phyloP scores from a whole-genome alignment of 345 rosid species.

The Moricandia arvensis region DNA sequence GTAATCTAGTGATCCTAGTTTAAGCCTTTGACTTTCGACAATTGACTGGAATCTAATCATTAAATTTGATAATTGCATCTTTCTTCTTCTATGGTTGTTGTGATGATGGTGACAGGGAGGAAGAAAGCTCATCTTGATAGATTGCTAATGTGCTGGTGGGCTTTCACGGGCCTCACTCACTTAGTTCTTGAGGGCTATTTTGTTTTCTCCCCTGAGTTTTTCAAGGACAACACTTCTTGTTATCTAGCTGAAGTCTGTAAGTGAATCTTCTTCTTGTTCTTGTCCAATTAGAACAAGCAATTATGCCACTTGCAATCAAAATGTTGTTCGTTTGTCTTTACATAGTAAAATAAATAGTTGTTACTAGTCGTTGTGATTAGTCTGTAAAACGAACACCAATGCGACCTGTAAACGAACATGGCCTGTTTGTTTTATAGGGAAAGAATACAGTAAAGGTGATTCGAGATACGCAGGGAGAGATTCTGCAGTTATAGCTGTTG shows the following conservation, averaged over 20 bases:
- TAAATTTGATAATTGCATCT: neutral
- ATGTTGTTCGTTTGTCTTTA: no score
- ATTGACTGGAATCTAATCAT: neutral
- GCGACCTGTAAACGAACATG: no score
- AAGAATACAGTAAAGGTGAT: conserved; percentile 97
- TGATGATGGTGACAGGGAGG: conserved; percentile 19
- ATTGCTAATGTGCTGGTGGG: conserved; percentile 96
- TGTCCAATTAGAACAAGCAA: neutral
- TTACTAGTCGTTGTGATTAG: neutral
- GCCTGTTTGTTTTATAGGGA: conserved; percentile 52
- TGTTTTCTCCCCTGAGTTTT: conserved; percentile 85
- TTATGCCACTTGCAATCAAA: no score
- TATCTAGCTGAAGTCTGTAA: conserved; percentile 95
- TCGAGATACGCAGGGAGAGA: conserved; percentile 87
- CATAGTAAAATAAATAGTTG: neutral
- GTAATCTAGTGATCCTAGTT: neutral
- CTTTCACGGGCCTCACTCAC: conserved; percentile 91
- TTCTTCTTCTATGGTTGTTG: neutral
- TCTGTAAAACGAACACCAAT: neutral
- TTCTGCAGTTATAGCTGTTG: conserved; percentile 64
- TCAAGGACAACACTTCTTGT: conserved; percentile 61
- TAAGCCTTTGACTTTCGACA: neutral
- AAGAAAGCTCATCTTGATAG: conserved; percentile 54
- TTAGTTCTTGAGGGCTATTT: conserved; percentile 84
- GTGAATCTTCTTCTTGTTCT: conserved; percentile 26